Conservation (phyloP, 148 eudicot genomes). For the Rhododendron griersonianum region DNA sequence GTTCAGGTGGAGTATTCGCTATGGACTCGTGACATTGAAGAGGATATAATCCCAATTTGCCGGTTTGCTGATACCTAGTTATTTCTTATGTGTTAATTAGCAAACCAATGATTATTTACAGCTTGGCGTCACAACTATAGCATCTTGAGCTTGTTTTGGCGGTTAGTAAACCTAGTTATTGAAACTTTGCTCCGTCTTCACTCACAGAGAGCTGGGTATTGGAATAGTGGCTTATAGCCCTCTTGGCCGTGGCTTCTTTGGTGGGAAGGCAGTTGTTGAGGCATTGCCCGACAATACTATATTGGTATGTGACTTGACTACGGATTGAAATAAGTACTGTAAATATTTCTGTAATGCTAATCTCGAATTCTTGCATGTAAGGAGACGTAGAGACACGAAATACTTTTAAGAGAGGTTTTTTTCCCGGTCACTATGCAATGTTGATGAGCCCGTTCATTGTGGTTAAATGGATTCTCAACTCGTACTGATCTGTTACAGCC, state of each 20-base stretch:
- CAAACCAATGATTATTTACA: background rate
- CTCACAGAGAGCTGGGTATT: constrained; percentile 20
- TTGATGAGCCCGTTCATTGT: background rate
- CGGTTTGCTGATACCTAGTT: background rate
- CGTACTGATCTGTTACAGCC: constrained; percentile 1
- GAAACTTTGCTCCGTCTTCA: background rate
- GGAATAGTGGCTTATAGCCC: constrained; percentile 26
- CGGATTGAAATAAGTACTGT: background rate
- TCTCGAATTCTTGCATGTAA: background rate
- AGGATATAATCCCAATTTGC: constrained; percentile 23
- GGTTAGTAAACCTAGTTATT: background rate
- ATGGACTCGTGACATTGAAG: constrained; percentile 27
- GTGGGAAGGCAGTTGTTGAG: constrained; percentile 4
- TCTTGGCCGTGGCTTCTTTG: constrained; percentile 25
- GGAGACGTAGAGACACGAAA: background rate
- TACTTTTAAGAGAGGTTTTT: no score
- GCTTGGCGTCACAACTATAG: background rate
- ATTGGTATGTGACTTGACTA: background rate
- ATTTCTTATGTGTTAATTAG: background rate
- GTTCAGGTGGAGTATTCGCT: constrained; percentile 27
- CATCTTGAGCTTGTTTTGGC: background rate
- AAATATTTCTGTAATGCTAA: background rate
- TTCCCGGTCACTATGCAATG: background rate
- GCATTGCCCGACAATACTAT: background rate
- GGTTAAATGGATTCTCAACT: background rate